Percentiles rank a stretch among this genome's conserved stretches.
Evolutionary conservation across 371 early-diverging fungal genomes (phyloP).

Genomic region (Lichtheimia ornata): DNA sequence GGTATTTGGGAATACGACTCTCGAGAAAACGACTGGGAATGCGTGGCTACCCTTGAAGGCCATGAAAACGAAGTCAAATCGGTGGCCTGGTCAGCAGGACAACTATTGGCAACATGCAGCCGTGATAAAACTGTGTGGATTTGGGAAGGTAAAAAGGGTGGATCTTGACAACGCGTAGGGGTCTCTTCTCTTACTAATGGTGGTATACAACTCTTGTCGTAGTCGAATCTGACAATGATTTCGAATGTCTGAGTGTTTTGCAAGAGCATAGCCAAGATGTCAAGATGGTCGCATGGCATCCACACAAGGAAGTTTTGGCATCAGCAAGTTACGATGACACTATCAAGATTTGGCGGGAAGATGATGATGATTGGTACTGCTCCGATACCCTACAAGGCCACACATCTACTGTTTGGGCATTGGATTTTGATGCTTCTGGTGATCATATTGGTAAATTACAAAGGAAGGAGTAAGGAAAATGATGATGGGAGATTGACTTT

Average conservation of each 20-base stretch:
- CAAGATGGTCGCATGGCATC: conserved; percentile 94
- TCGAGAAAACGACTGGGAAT: conserved; percentile 74
- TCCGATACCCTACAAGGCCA: conserved; percentile 85
- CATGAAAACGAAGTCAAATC: conserved; percentile 98
- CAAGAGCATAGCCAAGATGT: conserved; percentile 98
- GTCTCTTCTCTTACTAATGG: neutral
- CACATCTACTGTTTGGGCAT: conserved; percentile 90
- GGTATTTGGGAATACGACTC: conserved; percentile 84
- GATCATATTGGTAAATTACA: conserved; percentile 55
- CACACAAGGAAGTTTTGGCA: conserved; percentile 81
- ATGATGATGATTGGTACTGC: conserved; percentile 94
- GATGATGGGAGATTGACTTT: neutral
- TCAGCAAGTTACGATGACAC: conserved; percentile 96
- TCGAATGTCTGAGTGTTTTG: conserved; percentile 92
- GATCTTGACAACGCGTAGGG: neutral
- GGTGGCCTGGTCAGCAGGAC: conserved; percentile 87
- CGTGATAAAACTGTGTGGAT: conserved; percentile 98
- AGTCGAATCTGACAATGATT: conserved; percentile 80
- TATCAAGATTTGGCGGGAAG: conserved; percentile 90
- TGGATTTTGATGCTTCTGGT: conserved; percentile 87
- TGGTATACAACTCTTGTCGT: too few species aligned
- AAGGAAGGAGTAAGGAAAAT: neutral
- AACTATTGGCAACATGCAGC: conserved; percentile 89
- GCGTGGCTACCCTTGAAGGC: conserved; percentile 93
- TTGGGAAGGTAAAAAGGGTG: conserved; percentile 77